A percentile compares a stretch with the other conserved stretches of the same genome.
Conservation (phyloP, 2,329 filamentous ascomycete species). For the Didymella keratinophila region DNA sequence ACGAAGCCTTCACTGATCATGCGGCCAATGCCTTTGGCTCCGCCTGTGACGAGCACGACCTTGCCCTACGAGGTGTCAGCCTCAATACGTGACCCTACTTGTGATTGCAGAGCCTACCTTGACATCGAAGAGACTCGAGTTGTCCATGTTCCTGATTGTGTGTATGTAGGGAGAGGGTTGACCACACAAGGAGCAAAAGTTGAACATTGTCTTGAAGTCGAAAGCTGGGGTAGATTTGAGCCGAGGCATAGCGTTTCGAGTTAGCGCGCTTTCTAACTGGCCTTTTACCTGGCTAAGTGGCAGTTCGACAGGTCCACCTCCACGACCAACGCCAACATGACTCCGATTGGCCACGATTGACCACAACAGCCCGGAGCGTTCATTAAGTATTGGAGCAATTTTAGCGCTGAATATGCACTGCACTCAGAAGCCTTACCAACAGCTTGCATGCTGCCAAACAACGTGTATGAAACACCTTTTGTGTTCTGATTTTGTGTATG, state of each 20-base stretch:
- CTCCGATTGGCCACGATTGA: too few species aligned
- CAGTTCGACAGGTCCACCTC: too few species aligned
- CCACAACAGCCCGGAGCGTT: too few species aligned
- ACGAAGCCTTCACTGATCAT: slow-evolving; percentile 74
- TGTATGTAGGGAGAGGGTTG: neutral
- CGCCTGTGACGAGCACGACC: slow-evolving; percentile 57
- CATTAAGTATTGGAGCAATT: too few species aligned
- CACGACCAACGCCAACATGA: too few species aligned
- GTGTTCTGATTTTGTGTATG: too few species aligned
- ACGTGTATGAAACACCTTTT: too few species aligned
- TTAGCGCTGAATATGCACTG: too few species aligned
- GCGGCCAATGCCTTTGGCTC: slow-evolving; percentile 67
- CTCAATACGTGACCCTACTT: neutral
- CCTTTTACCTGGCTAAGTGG: too few species aligned
- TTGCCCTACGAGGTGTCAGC: slow-evolving; percentile 45
- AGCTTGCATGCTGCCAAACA: too few species aligned
- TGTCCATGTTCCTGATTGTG: slow-evolving; percentile 41
- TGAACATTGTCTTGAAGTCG: slow-evolving; percentile 14
- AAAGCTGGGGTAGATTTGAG: slow-evolving; percentile 30
- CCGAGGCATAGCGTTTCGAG: slow-evolving; percentile 30
- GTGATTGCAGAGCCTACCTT: slow-evolving; percentile 32
- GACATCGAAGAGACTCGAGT: slow-evolving; percentile 47
- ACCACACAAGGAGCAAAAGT: slow-evolving; percentile 1
- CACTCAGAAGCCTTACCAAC: too few species aligned
- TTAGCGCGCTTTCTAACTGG: slow-evolving; percentile 4